Evolutionary conservation across 805 yeast genomes (phyloP).

Genomic region (Kregervanrija pseudodelftensis): DNA sequence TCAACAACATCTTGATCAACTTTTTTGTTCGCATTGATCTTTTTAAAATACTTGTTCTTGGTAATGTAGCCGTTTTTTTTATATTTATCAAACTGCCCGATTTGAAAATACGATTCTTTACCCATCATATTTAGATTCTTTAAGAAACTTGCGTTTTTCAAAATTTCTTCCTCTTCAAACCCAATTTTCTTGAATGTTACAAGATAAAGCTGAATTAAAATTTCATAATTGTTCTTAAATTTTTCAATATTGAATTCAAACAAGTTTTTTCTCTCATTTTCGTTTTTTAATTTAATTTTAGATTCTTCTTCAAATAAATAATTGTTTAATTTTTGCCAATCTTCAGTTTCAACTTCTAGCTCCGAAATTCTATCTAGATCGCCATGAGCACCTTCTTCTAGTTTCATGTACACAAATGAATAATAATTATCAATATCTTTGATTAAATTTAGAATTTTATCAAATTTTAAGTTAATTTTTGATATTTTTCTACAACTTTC

Average conservation of each 20-base stretch:
- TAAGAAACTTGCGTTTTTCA: conserved; percentile 14
- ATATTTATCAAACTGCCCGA: conserved; percentile 4
- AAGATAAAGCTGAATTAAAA: conserved; percentile 16
- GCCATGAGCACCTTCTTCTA: conserved; percentile 25
- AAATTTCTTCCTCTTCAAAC: conserved; percentile 16
- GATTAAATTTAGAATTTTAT: conserved; percentile 30
- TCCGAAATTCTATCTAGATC: conserved; percentile 24
- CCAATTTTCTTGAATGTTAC: conserved; percentile 14
- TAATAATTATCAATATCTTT: conserved; percentile 39
- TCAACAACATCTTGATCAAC: conserved; percentile 9
- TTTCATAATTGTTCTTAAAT: conserved; percentile 20
- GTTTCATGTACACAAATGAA: conserved; percentile 29
- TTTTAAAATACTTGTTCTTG: conserved; percentile 8
- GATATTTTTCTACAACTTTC: conserved; percentile 49
- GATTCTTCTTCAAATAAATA: conserved; percentile 22
- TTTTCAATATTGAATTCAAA: conserved; percentile 12
- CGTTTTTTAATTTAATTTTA: conserved; percentile 17
- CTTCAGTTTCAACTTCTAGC: conserved; percentile 35
- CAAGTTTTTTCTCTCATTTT: conserved; percentile 12
- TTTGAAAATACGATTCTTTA: conserved; percentile 17
- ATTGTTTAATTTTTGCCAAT: conserved; percentile 32
- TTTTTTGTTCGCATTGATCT: conserved; percentile 1
- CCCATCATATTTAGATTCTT: conserved; percentile 17
- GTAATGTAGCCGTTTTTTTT: neutral
- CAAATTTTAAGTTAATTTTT: conserved; percentile 43